Base-by-base conservation (phyloP, 208 protist species). In the Leishmania guyanensis region DNA sequence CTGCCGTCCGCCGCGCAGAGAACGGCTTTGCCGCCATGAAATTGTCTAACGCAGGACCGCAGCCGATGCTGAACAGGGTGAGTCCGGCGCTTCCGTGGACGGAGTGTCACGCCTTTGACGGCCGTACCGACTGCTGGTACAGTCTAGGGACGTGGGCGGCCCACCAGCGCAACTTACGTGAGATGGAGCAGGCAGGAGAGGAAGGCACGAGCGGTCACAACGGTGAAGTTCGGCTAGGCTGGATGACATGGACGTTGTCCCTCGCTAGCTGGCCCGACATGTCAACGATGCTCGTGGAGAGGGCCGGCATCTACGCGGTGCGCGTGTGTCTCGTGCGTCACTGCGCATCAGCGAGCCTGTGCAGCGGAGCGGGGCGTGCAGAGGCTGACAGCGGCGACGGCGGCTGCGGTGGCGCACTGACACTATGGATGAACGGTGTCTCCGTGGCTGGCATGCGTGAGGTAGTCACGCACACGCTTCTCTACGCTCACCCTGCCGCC, bases 41-140 rank as follows among this genome's bases (percentile, higher is more conserved):
- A 3, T 64, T 64, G 39, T 64, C 74, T 9, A 39, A 58, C 16
- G 29, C 8, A 36, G 46, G 46, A 6, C 4, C 66, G 3, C 69
- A 58, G 12, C 29, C 58, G 29, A 53, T 20, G 20, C 58, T 39
- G 26, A 20, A 43, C n/a, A 70, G 58, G 36, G 83, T 29, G 2
- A 77, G 72, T 36, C 64, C 77, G 0, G 78, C 82, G 36, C 53
- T 94, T 22, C 78, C 83, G 33, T 94, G 88, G 88, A 60, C 77
- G 20, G 84, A 85, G 51, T 82, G 77, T 39, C 85, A 83, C 53
- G 83, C 90, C 53, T 87, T 84, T 33, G 84, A 89, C 71, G 76
- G 75, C n/a, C 72, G 82, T 22, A 94, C 88, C 5, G 85, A 86
- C 79, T 89, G 89, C 73, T 94, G 90, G 84, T 86, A 89, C 77